These are phyloP conservation scores for Malus orientalis DNA, from an alignment of 306 rosid genomes.

Conservation along the genomic window DNA sequence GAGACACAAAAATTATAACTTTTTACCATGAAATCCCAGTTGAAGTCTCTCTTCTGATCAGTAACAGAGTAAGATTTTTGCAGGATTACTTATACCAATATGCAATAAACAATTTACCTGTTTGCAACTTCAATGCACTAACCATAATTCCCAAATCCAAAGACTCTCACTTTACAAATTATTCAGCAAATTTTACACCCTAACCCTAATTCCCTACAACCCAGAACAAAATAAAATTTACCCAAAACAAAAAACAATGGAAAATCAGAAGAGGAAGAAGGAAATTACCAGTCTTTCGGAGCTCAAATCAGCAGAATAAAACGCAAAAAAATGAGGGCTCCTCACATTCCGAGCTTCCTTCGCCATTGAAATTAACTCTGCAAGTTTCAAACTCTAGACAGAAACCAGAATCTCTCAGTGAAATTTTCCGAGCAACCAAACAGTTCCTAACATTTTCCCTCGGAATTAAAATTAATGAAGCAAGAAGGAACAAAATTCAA, in stretches of 20 bases:
- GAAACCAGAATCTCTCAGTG: not conserved
- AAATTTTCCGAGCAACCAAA: slow-evolving; percentile 17
- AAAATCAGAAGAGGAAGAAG: not conserved
- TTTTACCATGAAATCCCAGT: not conserved
- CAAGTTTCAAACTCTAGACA: not conserved
- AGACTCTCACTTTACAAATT: not conserved
- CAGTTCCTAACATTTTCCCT: slow-evolving; percentile 7
- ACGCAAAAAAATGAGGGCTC: slow-evolving; percentile 66
- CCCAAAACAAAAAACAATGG: not conserved
- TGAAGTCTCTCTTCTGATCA: not conserved
- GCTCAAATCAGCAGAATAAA: slow-evolving; percentile 49
- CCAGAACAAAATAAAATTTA: not conserved
- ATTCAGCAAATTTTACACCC: not conserved
- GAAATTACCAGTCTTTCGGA: slow-evolving; percentile 54
- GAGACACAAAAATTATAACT: not conserved
- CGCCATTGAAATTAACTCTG: slow-evolving; percentile 30
- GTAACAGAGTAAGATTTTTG: not conserved
- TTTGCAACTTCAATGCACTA: not conserved
- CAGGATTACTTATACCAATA: not conserved
- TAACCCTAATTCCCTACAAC: slow-evolving; percentile 10
- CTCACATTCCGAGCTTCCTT: slow-evolving; percentile 37
- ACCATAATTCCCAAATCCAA: not conserved
- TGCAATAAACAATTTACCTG: not conserved
- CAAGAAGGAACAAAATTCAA: not conserved
- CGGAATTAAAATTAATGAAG: not conserved